phyloP scores from a whole-genome alignment of 441 rosid species.

The Erysimum cheiri region DNA sequence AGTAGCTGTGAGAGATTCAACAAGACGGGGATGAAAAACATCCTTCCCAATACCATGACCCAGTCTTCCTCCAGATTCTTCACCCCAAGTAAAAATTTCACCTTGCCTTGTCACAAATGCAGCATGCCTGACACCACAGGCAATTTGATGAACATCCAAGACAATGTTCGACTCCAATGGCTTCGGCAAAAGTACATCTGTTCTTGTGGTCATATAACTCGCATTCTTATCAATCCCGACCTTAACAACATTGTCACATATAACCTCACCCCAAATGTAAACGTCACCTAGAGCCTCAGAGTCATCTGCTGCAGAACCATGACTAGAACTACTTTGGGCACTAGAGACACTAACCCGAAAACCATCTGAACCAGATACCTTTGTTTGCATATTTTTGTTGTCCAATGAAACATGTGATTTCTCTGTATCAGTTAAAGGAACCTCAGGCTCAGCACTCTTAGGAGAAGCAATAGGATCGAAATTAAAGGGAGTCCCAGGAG shows the following conservation, averaged over 20 bases:
- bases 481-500: slow-evolving; percentile 74
- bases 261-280: slow-evolving; percentile 95
- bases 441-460: slow-evolving; percentile 62
- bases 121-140: slow-evolving; percentile 93
- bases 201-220: slow-evolving; percentile 64
- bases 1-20: slow-evolving; percentile 76
- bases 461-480: slow-evolving; percentile 66
- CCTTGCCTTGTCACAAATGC: slow-evolving; percentile 94
- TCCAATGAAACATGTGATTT: slow-evolving; percentile 84
- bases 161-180: slow-evolving; percentile 89
- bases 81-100: slow-evolving; percentile 97
- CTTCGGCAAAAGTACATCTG: slow-evolving; percentile 87
- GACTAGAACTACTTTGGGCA: slow-evolving; percentile 95
- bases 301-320: slow-evolving; percentile 93
- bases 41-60: slow-evolving; percentile 94
- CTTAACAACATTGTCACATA: slow-evolving; percentile 75
- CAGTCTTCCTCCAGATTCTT: slow-evolving; percentile 95
- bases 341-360: slow-evolving; percentile 97
- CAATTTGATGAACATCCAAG: slow-evolving; percentile 90
- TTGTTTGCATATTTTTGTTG: slow-evolving; percentile 79
- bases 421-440: slow-evolving; percentile 63
- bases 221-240: slow-evolving; percentile 72
- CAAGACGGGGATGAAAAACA: slow-evolving; percentile 74
- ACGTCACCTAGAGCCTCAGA: slow-evolving; percentile 94
- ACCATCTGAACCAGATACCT: slow-evolving; percentile 85